phyloP scores from a whole-genome alignment of 2,329 filamentous ascomycete species.

The Pseudogymnoascus sp. region DNA sequence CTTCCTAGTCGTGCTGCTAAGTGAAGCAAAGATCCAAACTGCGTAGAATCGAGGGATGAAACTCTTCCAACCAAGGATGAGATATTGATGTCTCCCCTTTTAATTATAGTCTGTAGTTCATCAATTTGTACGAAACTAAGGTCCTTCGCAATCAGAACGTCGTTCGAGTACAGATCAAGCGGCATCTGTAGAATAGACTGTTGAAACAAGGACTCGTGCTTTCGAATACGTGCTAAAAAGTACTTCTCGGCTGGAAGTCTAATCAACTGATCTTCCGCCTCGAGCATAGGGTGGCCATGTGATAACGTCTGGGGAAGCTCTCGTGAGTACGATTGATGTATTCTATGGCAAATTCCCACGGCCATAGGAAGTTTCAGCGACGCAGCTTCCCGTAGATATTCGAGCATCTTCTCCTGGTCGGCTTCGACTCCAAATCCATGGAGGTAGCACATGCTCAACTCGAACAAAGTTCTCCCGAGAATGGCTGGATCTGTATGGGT shows the following conservation, averaged over 20 bases:
- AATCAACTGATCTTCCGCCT: not conserved
- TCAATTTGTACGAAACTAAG: not conserved
- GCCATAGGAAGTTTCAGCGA: not conserved
- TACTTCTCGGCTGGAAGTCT: not conserved
- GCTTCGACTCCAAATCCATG: not conserved
- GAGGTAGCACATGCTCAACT: constrained; percentile 6
- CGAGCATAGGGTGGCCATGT: not conserved
- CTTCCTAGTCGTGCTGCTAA: not conserved
- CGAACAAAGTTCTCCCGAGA: not conserved
- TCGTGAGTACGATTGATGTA: not conserved
- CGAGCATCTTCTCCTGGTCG: not conserved
- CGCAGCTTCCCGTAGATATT: not conserved
- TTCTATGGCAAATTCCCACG: not conserved
- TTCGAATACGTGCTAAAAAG: not conserved
- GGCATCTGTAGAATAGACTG: not conserved
- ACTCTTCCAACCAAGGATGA: not conserved
- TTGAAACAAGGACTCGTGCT: not conserved
- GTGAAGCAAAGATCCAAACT: not conserved
- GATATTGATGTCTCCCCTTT: not conserved
- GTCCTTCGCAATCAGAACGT: not conserved
- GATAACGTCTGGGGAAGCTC: not conserved
- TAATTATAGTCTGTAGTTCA: not conserved
- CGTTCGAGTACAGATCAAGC: not conserved
- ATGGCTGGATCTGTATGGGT: not conserved
- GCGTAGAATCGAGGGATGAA: not conserved